These are phyloP conservation scores for Thelonectria discophora DNA, from an alignment of 2,329 filamentous ascomycete species.

Conservation along the genomic window DNA sequence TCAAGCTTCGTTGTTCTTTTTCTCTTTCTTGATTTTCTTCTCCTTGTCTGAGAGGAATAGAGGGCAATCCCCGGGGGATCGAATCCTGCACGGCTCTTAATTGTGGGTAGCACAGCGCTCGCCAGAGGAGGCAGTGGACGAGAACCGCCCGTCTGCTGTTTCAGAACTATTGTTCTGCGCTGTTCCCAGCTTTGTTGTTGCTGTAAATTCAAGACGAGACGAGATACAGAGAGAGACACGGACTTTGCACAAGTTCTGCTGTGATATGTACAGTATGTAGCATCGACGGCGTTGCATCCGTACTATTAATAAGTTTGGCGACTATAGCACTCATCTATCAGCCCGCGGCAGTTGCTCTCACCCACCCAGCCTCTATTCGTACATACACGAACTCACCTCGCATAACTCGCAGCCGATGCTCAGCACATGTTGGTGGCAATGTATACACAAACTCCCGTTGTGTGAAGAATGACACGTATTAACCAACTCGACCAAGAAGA, in stretches of 20 bases:
- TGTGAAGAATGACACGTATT: conserved; percentile 13
- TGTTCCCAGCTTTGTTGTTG: conserved; percentile 2
- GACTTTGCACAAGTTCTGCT: too few species aligned
- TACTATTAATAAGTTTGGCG: too few species aligned
- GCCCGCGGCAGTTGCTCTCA: too few species aligned
- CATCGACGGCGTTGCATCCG: background rate
- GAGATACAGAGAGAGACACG: background rate
- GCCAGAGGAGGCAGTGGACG: conserved; percentile 1
- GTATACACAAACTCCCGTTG: background rate
- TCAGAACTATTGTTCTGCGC: conserved; percentile 17
- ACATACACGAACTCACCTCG: too few species aligned
- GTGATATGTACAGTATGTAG: too few species aligned
- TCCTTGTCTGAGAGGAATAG: conserved; percentile 1
- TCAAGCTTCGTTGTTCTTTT: too few species aligned
- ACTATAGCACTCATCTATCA: too few species aligned
- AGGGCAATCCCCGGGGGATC: background rate
- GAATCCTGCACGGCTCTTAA: conserved; percentile 4
- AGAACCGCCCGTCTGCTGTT: conserved; percentile 18
- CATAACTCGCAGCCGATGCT: too few species aligned
- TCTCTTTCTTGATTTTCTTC: background rate
- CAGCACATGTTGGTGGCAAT: background rate
- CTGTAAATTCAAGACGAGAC: conserved; percentile 17
- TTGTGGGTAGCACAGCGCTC: conserved; percentile 3
- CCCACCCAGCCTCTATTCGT: too few species aligned
- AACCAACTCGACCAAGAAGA: background rate